Percentiles rank a stretch among this genome's conserved stretches.
phyloP scores from a whole-genome alignment of 495 filamentous ascomycete species.

The Lasiosphaeriaceae sp. region DNA sequence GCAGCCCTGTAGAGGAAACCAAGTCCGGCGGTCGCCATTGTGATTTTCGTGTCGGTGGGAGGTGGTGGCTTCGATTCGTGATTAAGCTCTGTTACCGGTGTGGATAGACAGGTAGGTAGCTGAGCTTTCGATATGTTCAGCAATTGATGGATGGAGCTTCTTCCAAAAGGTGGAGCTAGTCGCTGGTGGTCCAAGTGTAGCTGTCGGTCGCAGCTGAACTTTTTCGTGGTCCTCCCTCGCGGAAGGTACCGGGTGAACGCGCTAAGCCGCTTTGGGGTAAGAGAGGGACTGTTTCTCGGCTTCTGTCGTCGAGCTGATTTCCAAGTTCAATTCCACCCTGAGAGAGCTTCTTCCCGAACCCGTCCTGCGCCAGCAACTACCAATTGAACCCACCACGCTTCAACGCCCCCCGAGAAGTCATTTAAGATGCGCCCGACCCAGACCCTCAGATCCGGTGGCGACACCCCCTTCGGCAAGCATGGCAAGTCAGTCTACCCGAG shows the following conservation, averaged over 20 bases:
- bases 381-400: slow-evolving; percentile 27
- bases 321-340: slow-evolving; percentile 18
- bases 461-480: slow-evolving; percentile 56
- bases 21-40: slow-evolving; percentile 55
- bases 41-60: slow-evolving; percentile 11
- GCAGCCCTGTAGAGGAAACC: slow-evolving; percentile 63
- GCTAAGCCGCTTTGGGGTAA: slow-evolving; percentile 38
- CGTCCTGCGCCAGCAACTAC: slow-evolving; percentile 11
- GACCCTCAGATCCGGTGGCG: slow-evolving; percentile 52
- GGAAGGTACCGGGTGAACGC: slow-evolving; percentile 1
- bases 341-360: slow-evolving; percentile 19
- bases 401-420: slow-evolving; percentile 20
- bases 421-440: slow-evolving; percentile 63
- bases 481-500: slow-evolving; percentile 59
- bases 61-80: too few relatives aligned
- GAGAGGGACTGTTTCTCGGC: slow-evolving; percentile 19
- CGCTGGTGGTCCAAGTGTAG: not conserved
- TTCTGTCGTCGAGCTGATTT: slow-evolving; percentile 23
- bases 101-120: too few relatives aligned
- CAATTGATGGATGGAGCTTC: slow-evolving; percentile 22
- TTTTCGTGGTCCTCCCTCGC: too few relatives aligned
- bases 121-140: slow-evolving; percentile 6
- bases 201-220: slow-evolving; percentile 8
- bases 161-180: slow-evolving; percentile 15
- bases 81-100: too few relatives aligned